Conservation (phyloP, 2,329 filamentous ascomycete species). For the Hymenoscyphus salicellus region DNA sequence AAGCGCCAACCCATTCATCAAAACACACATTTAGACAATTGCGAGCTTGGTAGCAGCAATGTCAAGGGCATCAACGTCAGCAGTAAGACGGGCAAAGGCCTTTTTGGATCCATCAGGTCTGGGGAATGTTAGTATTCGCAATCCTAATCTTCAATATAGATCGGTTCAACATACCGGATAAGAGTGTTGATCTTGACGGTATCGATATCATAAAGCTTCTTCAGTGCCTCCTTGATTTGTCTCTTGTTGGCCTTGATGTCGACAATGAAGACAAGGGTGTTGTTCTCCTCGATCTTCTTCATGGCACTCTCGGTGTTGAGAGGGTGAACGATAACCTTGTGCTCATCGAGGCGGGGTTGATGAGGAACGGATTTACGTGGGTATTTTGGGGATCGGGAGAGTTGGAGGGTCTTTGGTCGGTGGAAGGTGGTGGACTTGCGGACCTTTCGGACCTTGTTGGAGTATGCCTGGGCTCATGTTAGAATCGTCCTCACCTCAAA, state of each 20-base stretch:
- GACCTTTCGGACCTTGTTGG: constrained; percentile 90
- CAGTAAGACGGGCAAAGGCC: constrained; percentile 92
- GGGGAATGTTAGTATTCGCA: constrained; percentile 20
- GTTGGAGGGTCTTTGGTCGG: constrained; percentile 91
- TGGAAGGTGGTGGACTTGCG: constrained; percentile 93
- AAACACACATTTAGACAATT: constrained; percentile 71
- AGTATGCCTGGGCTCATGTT: constrained; percentile 52
- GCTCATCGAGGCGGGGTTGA: constrained; percentile 87
- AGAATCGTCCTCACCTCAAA: constrained; percentile 19
- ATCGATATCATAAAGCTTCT: constrained; percentile 99
- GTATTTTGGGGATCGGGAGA: constrained; percentile 91
- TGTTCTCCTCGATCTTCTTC: constrained; percentile 99
- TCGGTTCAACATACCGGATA: constrained; percentile 68
- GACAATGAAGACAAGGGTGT: constrained; percentile 97
- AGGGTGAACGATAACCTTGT: constrained; percentile 96
- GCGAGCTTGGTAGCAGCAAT: constrained; percentile 98
- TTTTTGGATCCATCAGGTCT: constrained; percentile 98
- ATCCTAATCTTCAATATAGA: not conserved
- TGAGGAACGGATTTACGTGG: constrained; percentile 92
- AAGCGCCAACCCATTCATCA: constrained; percentile 44
- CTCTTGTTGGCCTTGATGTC: constrained; percentile 98
- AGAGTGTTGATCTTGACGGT: constrained; percentile 99
- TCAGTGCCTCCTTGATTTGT: constrained; percentile 96
- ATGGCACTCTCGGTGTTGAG: constrained; percentile 99
- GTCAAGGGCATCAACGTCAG: constrained; percentile 97